Conservation (phyloP, 345 rosid species). For the Melastoma malabathricum region DNA sequence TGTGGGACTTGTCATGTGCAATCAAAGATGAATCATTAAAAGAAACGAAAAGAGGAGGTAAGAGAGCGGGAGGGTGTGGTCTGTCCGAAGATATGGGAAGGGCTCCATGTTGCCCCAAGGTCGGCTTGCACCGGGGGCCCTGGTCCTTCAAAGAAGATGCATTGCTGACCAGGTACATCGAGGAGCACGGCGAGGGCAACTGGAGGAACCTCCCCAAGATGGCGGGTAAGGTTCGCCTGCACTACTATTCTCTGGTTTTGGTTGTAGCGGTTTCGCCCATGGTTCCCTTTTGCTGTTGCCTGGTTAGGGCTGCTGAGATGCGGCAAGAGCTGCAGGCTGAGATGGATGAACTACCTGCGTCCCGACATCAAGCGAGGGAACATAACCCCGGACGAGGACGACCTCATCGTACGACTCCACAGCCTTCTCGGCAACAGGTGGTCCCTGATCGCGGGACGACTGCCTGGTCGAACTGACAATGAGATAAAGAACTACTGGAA, state of each 20-base stretch:
- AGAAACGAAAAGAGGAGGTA: too few relatives aligned
- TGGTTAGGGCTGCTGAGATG: slow-evolving; percentile 40
- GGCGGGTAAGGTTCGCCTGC: slow-evolving; percentile 26
- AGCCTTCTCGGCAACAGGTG: slow-evolving; percentile 49
- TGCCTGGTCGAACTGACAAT: slow-evolving; percentile 65
- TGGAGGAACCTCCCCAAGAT: slow-evolving; percentile 51
- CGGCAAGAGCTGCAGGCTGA: slow-evolving; percentile 53
- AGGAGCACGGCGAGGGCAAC: slow-evolving; percentile 47
- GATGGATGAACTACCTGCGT: slow-evolving; percentile 61
- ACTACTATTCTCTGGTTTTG: too few relatives aligned
- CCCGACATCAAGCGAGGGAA: slow-evolving; percentile 59
- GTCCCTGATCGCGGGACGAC: slow-evolving; percentile 52
- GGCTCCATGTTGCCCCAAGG: slow-evolving; percentile 51
- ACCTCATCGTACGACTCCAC: slow-evolving; percentile 42
- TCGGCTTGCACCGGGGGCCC: slow-evolving; percentile 49
- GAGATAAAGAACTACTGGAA: slow-evolving; percentile 65
- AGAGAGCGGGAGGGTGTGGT: too few relatives aligned
- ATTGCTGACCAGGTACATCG: slow-evolving; percentile 34
- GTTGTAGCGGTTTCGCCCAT: background rate
- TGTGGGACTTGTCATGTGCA: too few relatives aligned
- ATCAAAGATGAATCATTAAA: too few relatives aligned
- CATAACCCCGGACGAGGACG: slow-evolving; percentile 41
- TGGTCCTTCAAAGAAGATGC: slow-evolving; percentile 53
- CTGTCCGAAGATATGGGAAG: slow-evolving; percentile 27
- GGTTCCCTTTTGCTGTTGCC: background rate